Evolutionary conservation across 345 rosid species (phyloP).

Genomic region (Lagerstroemia speciosa): DNA sequence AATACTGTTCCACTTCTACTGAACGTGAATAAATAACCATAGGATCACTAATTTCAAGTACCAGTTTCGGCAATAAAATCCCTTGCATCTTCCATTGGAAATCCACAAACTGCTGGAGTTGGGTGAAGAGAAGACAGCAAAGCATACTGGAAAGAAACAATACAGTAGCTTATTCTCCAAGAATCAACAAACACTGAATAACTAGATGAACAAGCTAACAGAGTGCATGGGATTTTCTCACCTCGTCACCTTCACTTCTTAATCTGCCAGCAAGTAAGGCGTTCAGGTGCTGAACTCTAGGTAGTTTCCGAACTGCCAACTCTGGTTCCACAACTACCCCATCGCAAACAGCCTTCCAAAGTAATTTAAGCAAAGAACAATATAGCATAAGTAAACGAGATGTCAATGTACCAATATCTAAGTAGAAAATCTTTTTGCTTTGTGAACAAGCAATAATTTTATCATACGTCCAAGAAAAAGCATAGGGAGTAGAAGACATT

Average conservation of each 20-base stretch:
- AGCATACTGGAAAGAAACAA: conserved; percentile 42
- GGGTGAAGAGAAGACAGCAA: conserved; percentile 74
- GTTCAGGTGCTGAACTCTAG: conserved; percentile 74
- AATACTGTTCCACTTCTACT: not conserved
- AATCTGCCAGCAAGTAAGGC: conserved; percentile 61
- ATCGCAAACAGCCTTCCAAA: conserved; percentile 56
- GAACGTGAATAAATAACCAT: not conserved
- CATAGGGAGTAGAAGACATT: not conserved
- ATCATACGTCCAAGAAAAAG: not conserved
- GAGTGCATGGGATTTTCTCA: conserved; percentile 8
- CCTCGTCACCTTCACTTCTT: conserved; percentile 84
- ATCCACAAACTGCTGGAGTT: conserved; percentile 87
- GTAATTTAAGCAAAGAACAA: conserved; percentile 6
- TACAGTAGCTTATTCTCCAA: not conserved
- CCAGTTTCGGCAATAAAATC: conserved; percentile 70
- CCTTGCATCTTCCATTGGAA: conserved; percentile 70
- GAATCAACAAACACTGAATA: not conserved
- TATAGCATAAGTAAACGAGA: not conserved
- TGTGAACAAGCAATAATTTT: not conserved
- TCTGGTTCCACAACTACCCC: conserved; percentile 53
- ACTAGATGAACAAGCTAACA: not conserved
- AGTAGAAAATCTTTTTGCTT: not conserved
- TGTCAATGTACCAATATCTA: not conserved
- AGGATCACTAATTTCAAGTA: conserved; percentile 11
- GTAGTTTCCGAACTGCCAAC: conserved; percentile 61